Conservation (phyloP, 2,329 filamentous ascomycete species). For the Hypoxylon sp. region DNA sequence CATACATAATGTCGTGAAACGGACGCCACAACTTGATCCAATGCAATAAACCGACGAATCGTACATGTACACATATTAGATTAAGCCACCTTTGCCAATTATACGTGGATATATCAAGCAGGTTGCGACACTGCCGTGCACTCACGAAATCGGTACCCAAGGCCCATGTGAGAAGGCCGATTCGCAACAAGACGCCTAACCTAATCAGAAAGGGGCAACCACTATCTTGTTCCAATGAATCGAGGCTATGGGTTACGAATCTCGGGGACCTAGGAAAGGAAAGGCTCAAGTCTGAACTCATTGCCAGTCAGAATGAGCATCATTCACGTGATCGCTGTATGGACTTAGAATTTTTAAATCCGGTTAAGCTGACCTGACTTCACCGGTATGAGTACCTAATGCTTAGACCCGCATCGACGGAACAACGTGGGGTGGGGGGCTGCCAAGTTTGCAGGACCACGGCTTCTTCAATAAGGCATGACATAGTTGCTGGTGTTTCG, state of each 20-base stretch:
- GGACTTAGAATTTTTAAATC: neutral
- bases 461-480: neutral
- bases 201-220: neutral
- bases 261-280: neutral
- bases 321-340: slow-evolving; percentile 38
- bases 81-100: neutral
- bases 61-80: neutral
- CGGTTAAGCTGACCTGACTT: neutral
- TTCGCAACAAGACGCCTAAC: neutral
- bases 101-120: neutral
- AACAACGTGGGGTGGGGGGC: neutral
- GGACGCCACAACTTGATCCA: too few species aligned
- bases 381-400: neutral
- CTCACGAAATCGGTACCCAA: neutral
- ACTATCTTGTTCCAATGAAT: neutral
- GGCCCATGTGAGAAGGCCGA: neutral
- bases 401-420: slow-evolving; percentile 9
- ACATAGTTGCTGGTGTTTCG: neutral
- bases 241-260: neutral
- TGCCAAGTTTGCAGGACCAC: neutral
- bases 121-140: neutral
- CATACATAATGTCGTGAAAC: neutral
- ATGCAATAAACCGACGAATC: neutral
- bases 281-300: neutral
- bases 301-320: slow-evolving; percentile 39